Percentiles rank a stretch among this genome's conserved stretches.
Conservation (phyloP, 106 monocot genomes). For the Alisma plantagoaquatica region DNA sequence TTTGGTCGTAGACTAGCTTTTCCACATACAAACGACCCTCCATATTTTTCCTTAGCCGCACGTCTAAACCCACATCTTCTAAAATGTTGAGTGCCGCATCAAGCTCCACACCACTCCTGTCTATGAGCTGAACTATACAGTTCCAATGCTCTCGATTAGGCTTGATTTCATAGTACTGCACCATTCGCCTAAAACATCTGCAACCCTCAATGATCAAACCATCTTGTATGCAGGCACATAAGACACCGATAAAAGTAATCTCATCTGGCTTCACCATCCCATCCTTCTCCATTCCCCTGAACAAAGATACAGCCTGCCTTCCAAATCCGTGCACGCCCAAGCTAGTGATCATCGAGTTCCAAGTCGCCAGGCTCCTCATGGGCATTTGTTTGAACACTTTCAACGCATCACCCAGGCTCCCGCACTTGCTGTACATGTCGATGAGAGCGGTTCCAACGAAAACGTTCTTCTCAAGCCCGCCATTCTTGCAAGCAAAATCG, state of each 20-base stretch:
- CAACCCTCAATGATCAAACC: constrained; percentile 33
- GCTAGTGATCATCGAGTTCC: constrained; percentile 84
- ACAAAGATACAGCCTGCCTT: constrained; percentile 43
- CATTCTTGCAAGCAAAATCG: constrained; percentile 26
- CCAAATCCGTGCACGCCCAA: constrained; percentile 56
- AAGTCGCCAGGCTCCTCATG: constrained; percentile 36
- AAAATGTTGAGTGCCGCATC: too few species aligned
- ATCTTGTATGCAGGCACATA: constrained; percentile 46
- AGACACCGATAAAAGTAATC: constrained; percentile 51
- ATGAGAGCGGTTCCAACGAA: constrained; percentile 60
- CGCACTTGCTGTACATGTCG: constrained; percentile 81
- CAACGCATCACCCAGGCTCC: constrained; percentile 43
- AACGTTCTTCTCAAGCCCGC: constrained; percentile 11
- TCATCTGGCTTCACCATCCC: constrained; percentile 30
- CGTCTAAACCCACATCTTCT: too few species aligned
- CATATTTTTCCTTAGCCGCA: too few species aligned
- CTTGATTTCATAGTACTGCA: constrained; percentile 20
- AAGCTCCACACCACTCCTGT: constrained; percentile 2
- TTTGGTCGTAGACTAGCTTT: too few species aligned
- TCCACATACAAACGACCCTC: too few species aligned
- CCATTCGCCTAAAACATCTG: constrained; percentile 31
- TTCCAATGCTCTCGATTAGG: constrained; percentile 34
- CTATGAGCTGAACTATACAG: constrained; percentile 48
- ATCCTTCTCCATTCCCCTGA: constrained; percentile 35
- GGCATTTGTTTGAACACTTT: constrained; percentile 43